These are phyloP conservation scores for Cercophora newfieldiana DNA, from an alignment of 495 filamentous ascomycete genomes.

Conservation along the genomic window DNA sequence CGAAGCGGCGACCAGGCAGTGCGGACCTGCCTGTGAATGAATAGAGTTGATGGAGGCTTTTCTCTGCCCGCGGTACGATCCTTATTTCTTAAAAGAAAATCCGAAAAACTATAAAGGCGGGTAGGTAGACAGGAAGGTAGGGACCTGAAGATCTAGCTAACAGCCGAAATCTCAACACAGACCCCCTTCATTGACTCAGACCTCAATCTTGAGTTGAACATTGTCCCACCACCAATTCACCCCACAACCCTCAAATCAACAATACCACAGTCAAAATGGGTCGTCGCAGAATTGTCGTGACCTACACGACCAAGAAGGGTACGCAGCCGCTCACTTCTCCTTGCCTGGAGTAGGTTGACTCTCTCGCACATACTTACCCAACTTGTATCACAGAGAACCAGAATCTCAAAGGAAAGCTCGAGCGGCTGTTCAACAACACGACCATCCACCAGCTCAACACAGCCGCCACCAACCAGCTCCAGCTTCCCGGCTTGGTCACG, in stretches of 20 bases:
- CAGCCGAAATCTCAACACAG: neutral
- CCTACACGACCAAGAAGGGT: neutral
- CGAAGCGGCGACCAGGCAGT: neutral
- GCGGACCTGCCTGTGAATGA: neutral
- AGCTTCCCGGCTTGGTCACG: neutral
- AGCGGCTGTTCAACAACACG: neutral
- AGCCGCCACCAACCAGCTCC: neutral
- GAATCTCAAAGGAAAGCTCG: neutral
- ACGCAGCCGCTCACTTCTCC: neutral
- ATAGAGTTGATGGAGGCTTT: neutral
- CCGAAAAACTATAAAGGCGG: neutral
- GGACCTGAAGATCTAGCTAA: neutral
- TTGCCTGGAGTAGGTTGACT: neutral
- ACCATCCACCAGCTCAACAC: neutral
- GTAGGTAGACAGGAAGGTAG: neutral
- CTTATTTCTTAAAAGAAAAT: conserved; percentile 1
- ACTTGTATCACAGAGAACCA: neutral
- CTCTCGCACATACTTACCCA: neutral
- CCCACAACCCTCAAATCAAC: neutral
- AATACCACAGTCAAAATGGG: neutral
- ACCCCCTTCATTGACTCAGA: neutral
- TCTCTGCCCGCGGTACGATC: neutral
- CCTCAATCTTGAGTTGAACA: neutral
- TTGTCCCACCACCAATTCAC: neutral
- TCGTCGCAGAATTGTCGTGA: neutral